These are phyloP conservation scores for Coix lacrymajobi DNA, from an alignment of 176 grass and related monocot species.

Conservation along the genomic window DNA sequence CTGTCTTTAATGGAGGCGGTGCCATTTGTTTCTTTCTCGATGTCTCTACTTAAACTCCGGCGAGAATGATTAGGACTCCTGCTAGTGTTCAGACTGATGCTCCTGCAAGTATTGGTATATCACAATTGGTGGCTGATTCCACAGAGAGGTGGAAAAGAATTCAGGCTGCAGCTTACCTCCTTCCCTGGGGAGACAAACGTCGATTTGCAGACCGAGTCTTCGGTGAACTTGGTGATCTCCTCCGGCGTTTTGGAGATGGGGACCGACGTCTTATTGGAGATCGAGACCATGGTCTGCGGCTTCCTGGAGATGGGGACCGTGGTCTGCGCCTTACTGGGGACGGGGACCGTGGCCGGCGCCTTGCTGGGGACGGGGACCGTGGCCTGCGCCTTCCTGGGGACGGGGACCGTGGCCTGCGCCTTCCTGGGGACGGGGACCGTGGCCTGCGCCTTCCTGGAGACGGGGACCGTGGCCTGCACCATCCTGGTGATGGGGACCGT, in stretches of 20 bases:
- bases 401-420: conserved; percentile 16
- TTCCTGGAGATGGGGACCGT: conserved; percentile 18
- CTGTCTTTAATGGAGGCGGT: conserved; percentile 24
- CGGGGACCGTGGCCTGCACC: conserved; percentile 28
- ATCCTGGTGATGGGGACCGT: conserved; percentile 34
- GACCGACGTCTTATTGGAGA: conserved; percentile 10
- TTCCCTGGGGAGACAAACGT: conserved; percentile 34
- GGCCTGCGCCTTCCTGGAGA: conserved; percentile 26
- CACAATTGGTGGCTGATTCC: conserved; percentile 20
- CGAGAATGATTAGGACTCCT: conserved; percentile 52
- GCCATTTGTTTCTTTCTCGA: conserved; percentile 42
- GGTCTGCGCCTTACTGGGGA: conserved; percentile 15
- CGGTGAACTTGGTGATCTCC: conserved; percentile 38
- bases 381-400: conserved; percentile 24
- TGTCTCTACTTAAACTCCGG: conserved; percentile 48
- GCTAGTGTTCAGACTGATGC: conserved; percentile 45
- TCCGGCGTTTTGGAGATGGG: conserved; percentile 36
- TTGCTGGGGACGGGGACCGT: conserved; percentile 10
- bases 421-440: conserved; percentile 26
- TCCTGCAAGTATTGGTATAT: conserved; percentile 35
- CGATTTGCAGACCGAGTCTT: conserved; percentile 37
- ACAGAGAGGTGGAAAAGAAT: not conserved
- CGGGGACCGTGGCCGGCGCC: conserved; percentile 28
- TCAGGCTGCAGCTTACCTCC: conserved; percentile 28
- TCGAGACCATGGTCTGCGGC: conserved; percentile 5